Conservation (phyloP, 805 yeast genomes). For the Cyberlindnera euphorbiae region DNA sequence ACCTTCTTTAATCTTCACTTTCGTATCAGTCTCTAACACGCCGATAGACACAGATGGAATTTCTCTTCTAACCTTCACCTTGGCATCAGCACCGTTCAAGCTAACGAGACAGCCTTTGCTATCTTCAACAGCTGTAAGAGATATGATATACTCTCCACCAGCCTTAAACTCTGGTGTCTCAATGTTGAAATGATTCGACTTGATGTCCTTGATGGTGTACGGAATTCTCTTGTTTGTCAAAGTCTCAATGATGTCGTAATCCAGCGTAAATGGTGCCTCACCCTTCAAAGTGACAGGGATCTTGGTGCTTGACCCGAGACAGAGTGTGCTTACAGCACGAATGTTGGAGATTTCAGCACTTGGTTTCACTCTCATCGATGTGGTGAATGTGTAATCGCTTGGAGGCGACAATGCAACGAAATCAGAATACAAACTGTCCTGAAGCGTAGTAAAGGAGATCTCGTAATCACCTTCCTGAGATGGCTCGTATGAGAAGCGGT, state of each 20-base stretch:
- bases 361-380: conserved; percentile 70
- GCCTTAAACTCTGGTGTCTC: conserved; percentile 47
- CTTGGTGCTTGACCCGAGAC: conserved; percentile 41
- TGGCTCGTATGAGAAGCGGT: conserved; percentile 68
- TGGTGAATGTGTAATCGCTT: conserved; percentile 50
- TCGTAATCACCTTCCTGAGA: conserved; percentile 75
- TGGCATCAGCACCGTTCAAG: conserved; percentile 57
- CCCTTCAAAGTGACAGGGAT: conserved; percentile 69
- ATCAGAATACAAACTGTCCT: conserved; percentile 57
- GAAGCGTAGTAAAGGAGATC: conserved; percentile 59
- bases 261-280: conserved; percentile 68
- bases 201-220: conserved; percentile 37
- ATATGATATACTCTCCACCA: conserved; percentile 73
- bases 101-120: conserved; percentile 76
- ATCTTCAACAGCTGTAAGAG: conserved; percentile 64
- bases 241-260: conserved; percentile 62
- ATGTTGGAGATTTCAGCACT: conserved; percentile 33
- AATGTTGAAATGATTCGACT: conserved; percentile 35
- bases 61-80: conserved; percentile 63
- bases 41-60: conserved; percentile 55
- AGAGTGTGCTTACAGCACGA: conserved; percentile 27
- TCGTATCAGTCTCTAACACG: conserved; percentile 31
- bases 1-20: conserved; percentile 55
- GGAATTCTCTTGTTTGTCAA: conserved; percentile 44
- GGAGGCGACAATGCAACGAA: conserved; percentile 32